phyloP scores from a whole-genome alignment of 345 rosid species.

The Aquilaria sinensis region DNA sequence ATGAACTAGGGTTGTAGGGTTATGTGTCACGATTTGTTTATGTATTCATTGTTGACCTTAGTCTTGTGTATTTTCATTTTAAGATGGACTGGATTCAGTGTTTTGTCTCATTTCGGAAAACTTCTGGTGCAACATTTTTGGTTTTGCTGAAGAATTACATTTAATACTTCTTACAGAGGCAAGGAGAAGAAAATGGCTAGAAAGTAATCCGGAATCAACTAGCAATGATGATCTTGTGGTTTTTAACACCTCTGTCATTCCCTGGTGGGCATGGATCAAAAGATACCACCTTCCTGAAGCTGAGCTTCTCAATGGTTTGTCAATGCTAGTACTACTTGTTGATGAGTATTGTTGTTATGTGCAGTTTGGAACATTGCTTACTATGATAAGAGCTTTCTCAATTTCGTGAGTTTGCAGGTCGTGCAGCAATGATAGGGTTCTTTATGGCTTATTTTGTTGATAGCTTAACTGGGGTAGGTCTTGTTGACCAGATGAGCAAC shows the following conservation, averaged over 20 bases:
- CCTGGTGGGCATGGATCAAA: conserved; percentile 98
- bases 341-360: background rate
- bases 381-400: background rate
- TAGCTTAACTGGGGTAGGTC: conserved; percentile 90
- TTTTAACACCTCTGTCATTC: conserved; percentile 80
- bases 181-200: conserved; percentile 85
- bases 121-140: no score
- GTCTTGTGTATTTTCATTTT: no score
- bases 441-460: conserved; percentile 98
- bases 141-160: background rate
- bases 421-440: conserved; percentile 97
- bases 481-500: conserved; percentile 96
- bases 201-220: conserved; percentile 71
- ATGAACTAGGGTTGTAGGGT: background rate
- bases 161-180: conserved; percentile 52
- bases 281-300: conserved; percentile 94
- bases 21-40: background rate
- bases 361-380: background rate
- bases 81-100: background rate
- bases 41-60: background rate
- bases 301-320: conserved; percentile 77
- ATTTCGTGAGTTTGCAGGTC: conserved; percentile 45
- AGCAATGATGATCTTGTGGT: conserved; percentile 70
- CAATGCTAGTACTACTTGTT: background rate
- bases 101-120: background rate